Conservation (phyloP, 2,329 filamentous ascomycete species). For the Colletotrichum sojae region DNA sequence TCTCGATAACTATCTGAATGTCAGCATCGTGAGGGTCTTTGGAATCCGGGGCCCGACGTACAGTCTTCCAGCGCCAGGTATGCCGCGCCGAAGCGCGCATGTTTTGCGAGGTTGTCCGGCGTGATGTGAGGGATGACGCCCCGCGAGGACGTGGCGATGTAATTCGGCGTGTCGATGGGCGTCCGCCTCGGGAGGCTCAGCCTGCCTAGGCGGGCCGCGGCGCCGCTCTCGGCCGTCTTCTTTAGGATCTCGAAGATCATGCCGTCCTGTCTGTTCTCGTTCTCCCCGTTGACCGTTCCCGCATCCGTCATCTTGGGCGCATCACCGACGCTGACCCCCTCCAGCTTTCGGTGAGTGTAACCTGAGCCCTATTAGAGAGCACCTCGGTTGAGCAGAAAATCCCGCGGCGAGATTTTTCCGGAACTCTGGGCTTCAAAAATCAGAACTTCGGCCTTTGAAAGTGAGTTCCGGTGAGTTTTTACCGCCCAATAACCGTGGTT, state of each 20-base stretch:
- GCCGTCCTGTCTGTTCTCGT: constrained; percentile 37
- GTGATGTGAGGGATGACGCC: constrained; percentile 90
- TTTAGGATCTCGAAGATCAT: constrained; percentile 65
- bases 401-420: too few relatives aligned
- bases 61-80: constrained; percentile 95
- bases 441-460: neutral
- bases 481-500: constrained; percentile 2
- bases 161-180: constrained; percentile 86
- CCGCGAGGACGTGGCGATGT: constrained; percentile 83
- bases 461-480: neutral
- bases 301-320: constrained; percentile 43
- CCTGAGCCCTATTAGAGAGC: too few relatives aligned
- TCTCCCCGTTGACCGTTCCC: constrained; percentile 35
- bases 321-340: neutral
- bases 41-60: constrained; percentile 62
- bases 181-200: constrained; percentile 74
- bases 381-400: too few relatives aligned
- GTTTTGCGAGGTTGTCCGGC: constrained; percentile 81
- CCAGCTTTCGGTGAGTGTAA: constrained; percentile 15
- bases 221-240: constrained; percentile 53
- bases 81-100: constrained; percentile 76
- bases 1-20: constrained; percentile 66
- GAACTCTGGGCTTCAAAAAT: too few relatives aligned
- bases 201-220: constrained; percentile 75
- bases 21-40: constrained; percentile 1